Evolutionary conservation across 2,329 filamentous ascomycete species (phyloP).

Genomic region (Fusarium buxicola): DNA sequence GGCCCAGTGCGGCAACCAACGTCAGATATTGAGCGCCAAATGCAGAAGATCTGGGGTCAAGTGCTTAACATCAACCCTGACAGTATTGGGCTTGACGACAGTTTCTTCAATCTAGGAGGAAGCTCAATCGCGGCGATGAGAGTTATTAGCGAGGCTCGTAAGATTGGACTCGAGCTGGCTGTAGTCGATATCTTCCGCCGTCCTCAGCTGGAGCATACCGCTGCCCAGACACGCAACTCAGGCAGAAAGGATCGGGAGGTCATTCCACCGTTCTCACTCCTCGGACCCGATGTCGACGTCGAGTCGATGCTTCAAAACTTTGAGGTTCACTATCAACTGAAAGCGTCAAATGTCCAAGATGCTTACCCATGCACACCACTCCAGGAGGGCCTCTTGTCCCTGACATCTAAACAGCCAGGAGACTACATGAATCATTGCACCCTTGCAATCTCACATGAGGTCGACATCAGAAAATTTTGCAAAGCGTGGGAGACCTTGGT

Average conservation of each 20-base stretch:
- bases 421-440: not conserved
- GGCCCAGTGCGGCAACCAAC: no score
- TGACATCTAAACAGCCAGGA: not conserved
- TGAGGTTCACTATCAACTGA: no score
- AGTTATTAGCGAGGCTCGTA: not conserved
- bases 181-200: not conserved
- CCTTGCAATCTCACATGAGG: not conserved
- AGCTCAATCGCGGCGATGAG: not conserved
- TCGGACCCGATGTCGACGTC: no score
- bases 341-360: not conserved
- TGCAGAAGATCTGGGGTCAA: not conserved
- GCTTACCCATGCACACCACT: not conserved
- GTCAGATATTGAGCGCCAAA: no score
- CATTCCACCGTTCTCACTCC: no score
- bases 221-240: no score
- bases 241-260: no score
- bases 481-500: not conserved
- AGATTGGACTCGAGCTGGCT: not conserved
- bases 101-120: conserved; percentile 1
- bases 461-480: not conserved
- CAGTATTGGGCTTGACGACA: not conserved
- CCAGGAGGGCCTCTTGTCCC: not conserved
- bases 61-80: not conserved
- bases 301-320: no score
- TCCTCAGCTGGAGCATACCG: no score